Percentiles rank a stretch among this genome's conserved stretches.
These are phyloP conservation scores for Hibiscus tridactylites DNA, from an alignment of 345 rosid species.

Conservation along the genomic window DNA sequence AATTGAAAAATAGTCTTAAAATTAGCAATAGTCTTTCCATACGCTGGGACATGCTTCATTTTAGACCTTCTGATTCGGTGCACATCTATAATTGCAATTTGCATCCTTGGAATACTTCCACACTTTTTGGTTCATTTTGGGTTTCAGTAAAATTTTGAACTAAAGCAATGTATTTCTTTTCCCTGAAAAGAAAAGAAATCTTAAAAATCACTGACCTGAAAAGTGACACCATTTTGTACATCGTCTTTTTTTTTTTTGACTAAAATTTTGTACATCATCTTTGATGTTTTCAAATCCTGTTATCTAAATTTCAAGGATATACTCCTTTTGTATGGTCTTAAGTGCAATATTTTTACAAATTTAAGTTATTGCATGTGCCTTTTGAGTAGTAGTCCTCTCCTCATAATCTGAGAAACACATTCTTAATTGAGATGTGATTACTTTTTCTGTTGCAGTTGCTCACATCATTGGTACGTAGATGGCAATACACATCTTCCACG, in stretches of 20 bases:
- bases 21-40: neutral
- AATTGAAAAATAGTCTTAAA: neutral
- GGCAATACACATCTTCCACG: constrained; percentile 26
- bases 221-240: neutral
- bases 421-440: neutral
- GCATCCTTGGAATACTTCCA: neutral
- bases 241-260: neutral
- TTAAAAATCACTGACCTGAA: neutral
- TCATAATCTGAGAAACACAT: neutral
- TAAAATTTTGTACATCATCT: neutral
- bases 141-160: neutral
- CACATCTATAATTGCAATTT: neutral
- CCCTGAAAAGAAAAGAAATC: neutral
- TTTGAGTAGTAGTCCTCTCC: neutral
- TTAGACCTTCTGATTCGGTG: neutral
- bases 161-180: neutral
- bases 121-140: neutral
- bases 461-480: constrained; percentile 70
- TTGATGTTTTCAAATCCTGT: neutral
- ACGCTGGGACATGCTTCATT: neutral
- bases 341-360: neutral
- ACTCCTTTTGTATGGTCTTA: neutral
- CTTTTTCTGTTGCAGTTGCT: constrained; percentile 55
- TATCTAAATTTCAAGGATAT: neutral
- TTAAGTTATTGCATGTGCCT: neutral